Base-by-base conservation (phyloP, 2,329 filamentous ascomycete species). In the Xylariaceae sp. region DNA sequence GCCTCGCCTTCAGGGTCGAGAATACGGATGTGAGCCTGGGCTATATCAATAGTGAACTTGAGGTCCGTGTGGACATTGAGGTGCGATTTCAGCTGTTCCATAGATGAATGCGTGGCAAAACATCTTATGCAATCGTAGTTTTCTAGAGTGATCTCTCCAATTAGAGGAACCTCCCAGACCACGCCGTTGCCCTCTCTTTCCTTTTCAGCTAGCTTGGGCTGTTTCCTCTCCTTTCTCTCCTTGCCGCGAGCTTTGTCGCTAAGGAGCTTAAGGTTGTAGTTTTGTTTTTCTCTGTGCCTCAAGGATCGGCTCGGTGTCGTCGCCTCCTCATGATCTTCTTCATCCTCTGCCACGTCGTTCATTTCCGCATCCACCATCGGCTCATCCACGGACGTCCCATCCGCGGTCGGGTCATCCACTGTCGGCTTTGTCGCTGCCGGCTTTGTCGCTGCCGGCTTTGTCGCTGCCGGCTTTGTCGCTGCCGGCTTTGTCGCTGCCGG, bases 201-300 rank as follows among this genome's bases (percentile, higher is more conserved):
- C 40, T 44, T 44, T 47, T 42, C 55, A 49, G 41, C 52, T 43
- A 39, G 51, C 52, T 52, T 57, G 48, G 51, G 56, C 39, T 60
- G 60, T 38, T 63, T 62, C n/a, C 64, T 65, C 46, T 69, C 71
- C 44, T 65, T 66, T 13, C 56, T 53, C 30, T 71, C 69, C 48
- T 66, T 73, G 3, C 75, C 74, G 36, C 74, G 67, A 5, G 74
- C 73, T 49, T 74, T 71, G 49, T 76, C 73, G 55, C 71, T 79
- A 12, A 81, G 59, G 9, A 71, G 63, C 53, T 78, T 80, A 26
- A 81, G 57, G 47, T 81, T 81, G 52, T 81, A 81, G 15, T 68
- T 66, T 43, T 72, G 71, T 40, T 67, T 69, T 29, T 62, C 66
- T 36, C 74, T 67, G 12, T 62, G 59, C 30, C 74, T 67, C 13